Evolutionary conservation across 768 basidiomycete species (phyloP).

Genomic region (Pulveroboletus frians): DNA sequence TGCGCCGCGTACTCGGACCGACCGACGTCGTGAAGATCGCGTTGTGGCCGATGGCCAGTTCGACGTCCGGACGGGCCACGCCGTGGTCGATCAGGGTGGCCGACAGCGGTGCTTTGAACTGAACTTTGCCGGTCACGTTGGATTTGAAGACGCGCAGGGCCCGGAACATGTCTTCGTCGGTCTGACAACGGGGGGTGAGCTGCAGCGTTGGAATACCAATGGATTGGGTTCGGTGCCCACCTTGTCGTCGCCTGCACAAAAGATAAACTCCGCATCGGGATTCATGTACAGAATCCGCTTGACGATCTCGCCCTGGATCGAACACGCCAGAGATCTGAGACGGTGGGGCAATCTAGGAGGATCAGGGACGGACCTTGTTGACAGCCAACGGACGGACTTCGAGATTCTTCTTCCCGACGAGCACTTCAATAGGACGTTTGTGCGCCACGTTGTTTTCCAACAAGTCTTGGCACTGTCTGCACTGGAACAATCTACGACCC

Average conservation of each 20-base stretch:
- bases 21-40: constrained; percentile 89
- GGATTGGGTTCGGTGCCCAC: constrained; percentile 32
- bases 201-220: background rate
- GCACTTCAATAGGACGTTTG: constrained; percentile 92
- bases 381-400: constrained; percentile 94
- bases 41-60: constrained; percentile 61
- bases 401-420: constrained; percentile 97
- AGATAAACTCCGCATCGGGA: constrained; percentile 91
- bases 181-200: constrained; percentile 38
- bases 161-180: constrained; percentile 99
- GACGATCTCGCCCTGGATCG: constrained; percentile 80
- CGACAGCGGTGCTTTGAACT: constrained; percentile 55
- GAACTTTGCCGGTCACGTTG: constrained; percentile 31
- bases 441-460: constrained; percentile 91
- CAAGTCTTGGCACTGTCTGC: constrained; percentile 93
- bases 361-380: constrained; percentile 60
- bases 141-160: constrained; percentile 62
- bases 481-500: constrained; percentile 71
- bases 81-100: constrained; percentile 34
- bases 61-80: constrained; percentile 41
- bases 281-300: constrained; percentile 89
- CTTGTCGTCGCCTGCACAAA: constrained; percentile 99
- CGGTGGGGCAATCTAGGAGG: background rate
- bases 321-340: background rate
- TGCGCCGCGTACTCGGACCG: constrained; percentile 86